Conservation (phyloP, 345 rosid species). For the Acer yangbiense region DNA sequence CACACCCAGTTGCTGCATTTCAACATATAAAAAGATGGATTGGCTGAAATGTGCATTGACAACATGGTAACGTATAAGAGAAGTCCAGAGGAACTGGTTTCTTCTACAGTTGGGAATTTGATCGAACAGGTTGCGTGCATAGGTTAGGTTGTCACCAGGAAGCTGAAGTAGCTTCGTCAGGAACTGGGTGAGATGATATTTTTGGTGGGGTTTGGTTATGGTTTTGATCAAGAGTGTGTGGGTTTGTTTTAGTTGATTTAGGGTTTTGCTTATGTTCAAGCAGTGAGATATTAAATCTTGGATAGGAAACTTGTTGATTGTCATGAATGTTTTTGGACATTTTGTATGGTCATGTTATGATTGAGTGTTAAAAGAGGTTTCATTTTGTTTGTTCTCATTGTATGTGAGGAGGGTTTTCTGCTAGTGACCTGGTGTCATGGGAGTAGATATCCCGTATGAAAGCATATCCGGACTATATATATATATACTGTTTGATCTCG, state of each 20-base stretch:
- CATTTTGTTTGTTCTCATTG: too few relatives aligned
- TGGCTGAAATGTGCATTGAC: slow-evolving; percentile 20
- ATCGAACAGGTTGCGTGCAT: slow-evolving; percentile 44
- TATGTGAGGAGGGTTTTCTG: too few relatives aligned
- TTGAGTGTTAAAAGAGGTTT: not conserved
- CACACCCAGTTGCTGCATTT: slow-evolving; percentile 36
- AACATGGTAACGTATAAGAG: slow-evolving; percentile 37
- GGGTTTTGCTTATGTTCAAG: slow-evolving; percentile 22
- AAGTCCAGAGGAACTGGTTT: slow-evolving; percentile 35
- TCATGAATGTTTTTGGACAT: slow-evolving; percentile 15
- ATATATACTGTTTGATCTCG: too few relatives aligned
- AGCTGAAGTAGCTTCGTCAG: slow-evolving; percentile 17
- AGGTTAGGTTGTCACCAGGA: slow-evolving; percentile 32
- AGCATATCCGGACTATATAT: too few relatives aligned
- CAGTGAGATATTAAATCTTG: slow-evolving; percentile 9
- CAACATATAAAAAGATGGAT: slow-evolving; percentile 31
- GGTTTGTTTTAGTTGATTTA: slow-evolving; percentile 34
- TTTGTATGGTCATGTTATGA: not conserved
- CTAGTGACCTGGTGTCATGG: too few relatives aligned
- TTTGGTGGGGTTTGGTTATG: slow-evolving; percentile 6
- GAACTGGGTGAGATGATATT: slow-evolving; percentile 11
- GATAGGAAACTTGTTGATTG: not conserved
- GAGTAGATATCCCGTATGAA: too few relatives aligned
- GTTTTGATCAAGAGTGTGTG: slow-evolving; percentile 35
- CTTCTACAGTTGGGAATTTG: slow-evolving; percentile 32